A percentile compares a stretch with the other conserved stretches of the same genome.
Evolutionary conservation across 805 yeast species (phyloP).

Genomic region (Metschnikowia kofuensis): DNA sequence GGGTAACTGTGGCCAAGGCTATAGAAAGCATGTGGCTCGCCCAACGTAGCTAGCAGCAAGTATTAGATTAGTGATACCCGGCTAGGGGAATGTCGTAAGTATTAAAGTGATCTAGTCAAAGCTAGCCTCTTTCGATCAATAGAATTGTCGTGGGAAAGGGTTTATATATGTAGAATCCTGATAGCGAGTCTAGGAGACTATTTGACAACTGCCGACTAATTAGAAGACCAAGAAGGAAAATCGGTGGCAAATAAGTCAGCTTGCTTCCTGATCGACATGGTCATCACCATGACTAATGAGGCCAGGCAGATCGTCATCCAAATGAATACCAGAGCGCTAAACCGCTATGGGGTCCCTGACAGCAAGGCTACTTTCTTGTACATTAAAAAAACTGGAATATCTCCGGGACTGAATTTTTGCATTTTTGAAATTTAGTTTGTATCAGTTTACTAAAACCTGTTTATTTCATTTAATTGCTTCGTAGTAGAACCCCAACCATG

Average conservation of each 20-base stretch:
- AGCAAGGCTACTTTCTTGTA: too few relatives aligned
- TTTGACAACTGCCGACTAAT: not conserved
- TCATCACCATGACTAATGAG: not conserved
- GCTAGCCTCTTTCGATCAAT: not conserved
- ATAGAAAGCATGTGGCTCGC: too few relatives aligned
- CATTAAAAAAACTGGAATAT: too few relatives aligned
- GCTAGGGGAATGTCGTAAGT: not conserved
- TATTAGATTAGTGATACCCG: not conserved
- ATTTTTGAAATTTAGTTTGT: too few relatives aligned
- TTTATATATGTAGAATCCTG: not conserved
- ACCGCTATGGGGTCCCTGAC: not conserved
- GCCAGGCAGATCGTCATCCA: not conserved
- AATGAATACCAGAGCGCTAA: not conserved
- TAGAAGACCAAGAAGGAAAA: too few relatives aligned
- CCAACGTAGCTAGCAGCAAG: not conserved
- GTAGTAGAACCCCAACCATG: too few relatives aligned
- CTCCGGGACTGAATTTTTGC: too few relatives aligned
- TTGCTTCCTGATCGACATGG: not conserved
- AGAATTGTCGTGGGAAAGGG: not conserved
- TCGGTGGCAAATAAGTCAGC: too few relatives aligned
- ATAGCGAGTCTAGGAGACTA: not conserved
- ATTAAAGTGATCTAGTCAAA: not conserved
- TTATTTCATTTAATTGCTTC: too few relatives aligned
- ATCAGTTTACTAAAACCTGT: too few relatives aligned
- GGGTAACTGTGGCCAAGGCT: too few relatives aligned